Conservation (phyloP, 2,329 filamentous ascomycete genomes). For the Cytospora piceicola region DNA sequence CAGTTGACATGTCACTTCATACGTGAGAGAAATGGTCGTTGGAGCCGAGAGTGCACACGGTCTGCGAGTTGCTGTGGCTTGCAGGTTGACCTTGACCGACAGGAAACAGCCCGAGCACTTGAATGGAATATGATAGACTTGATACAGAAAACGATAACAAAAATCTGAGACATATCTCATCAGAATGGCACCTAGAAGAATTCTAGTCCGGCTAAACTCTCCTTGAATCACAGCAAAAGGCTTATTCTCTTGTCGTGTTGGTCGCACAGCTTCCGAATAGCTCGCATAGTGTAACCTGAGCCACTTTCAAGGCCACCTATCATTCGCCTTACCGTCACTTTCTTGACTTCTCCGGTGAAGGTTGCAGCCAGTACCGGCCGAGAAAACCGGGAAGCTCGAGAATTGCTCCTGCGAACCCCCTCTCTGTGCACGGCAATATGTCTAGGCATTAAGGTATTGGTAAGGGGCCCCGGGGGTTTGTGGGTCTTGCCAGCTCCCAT, state of each 20-base stretch:
- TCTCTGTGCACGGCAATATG: no score
- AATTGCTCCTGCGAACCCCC: no score
- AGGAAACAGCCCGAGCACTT: not conserved
- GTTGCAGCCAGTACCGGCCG: no score
- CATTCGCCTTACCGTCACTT: not conserved
- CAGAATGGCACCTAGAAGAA: not conserved
- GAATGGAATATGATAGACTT: not conserved
- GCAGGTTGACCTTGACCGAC: not conserved
- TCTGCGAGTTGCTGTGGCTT: no score
- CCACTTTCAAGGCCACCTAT: not conserved
- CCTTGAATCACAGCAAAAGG: slow-evolving; percentile 7
- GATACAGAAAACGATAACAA: not conserved
- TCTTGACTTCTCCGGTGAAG: not conserved
- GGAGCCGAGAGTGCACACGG: no score
- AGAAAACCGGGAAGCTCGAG: no score
- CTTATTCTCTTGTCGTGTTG: not conserved
- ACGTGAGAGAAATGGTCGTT: not conserved
- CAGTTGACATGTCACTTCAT: not conserved
- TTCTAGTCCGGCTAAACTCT: not conserved
- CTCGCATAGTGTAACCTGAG: not conserved
- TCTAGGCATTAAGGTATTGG: no score
- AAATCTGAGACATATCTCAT: not conserved
- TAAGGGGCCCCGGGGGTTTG: no score
- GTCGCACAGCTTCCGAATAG: slow-evolving; percentile 4
- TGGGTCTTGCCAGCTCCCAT: slow-evolving; percentile 9